phyloP scores from a whole-genome alignment of 495 filamentous ascomycete genomes.

The Xylaria sp. region DNA sequence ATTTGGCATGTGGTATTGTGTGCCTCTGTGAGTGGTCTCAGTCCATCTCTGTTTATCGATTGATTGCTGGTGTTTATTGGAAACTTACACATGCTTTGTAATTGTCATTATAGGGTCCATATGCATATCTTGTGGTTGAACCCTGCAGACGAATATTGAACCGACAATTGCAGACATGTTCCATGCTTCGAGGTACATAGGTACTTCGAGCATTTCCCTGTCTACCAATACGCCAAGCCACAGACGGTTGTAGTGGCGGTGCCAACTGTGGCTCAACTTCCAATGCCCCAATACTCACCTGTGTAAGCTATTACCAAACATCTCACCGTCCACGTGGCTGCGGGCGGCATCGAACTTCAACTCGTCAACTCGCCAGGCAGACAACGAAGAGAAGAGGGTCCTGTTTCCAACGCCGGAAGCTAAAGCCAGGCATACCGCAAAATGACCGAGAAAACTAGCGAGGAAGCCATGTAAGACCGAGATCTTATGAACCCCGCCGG shows the following conservation, averaged over 20 bases:
- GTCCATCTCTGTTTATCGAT: background rate
- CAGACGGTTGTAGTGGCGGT: background rate
- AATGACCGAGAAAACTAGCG: conserved; percentile 16
- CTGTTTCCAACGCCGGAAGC: background rate
- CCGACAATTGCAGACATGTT: background rate
- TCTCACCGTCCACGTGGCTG: conserved; percentile 22
- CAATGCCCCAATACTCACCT: background rate
- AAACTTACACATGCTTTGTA: conserved; percentile 17
- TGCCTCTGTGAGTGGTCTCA: conserved; percentile 2
- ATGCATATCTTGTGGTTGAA: conserved; percentile 4
- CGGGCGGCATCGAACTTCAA: background rate
- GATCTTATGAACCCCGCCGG: conserved; percentile 4
- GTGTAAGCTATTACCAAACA: background rate
- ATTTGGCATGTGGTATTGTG: background rate
- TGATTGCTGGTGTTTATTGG: conserved; percentile 17
- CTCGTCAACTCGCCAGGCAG: background rate
- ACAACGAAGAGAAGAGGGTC: background rate
- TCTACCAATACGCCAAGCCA: background rate
- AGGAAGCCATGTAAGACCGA: conserved; percentile 21
- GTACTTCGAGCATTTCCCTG: background rate
- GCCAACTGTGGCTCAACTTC: conserved; percentile 5
- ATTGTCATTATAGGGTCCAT: background rate
- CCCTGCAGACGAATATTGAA: background rate
- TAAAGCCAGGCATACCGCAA: background rate
- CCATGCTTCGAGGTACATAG: conserved; percentile 9